Evolutionary conservation across 371 early-diverging fungal genomes (phyloP).

Genomic region (Blakeslea trispora): DNA sequence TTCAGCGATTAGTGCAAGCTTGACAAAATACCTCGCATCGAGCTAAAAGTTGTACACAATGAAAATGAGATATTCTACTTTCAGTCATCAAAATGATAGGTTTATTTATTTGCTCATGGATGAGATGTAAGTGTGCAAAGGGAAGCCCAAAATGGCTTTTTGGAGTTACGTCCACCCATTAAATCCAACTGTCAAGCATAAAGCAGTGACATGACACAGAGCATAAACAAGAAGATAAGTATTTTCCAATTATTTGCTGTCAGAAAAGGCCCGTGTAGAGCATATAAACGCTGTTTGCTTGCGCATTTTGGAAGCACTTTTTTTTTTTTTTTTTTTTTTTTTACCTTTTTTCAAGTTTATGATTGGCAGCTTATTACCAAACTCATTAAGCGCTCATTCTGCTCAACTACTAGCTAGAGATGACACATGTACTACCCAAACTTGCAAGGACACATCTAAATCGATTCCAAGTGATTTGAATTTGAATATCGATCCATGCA

Average conservation of each 20-base stretch:
- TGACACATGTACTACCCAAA: constrained; percentile 11
- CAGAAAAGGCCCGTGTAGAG: not conserved
- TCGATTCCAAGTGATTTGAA: constrained; percentile 30
- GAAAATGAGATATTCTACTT: no score
- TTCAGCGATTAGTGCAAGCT: no score
- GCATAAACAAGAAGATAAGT: not conserved
- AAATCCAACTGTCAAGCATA: constrained; percentile 15
- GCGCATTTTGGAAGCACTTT: not conserved
- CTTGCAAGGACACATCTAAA: constrained; percentile 10
- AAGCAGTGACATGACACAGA: not conserved
- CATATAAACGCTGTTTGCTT: not conserved
- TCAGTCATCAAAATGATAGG: no score
- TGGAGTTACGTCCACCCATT: not conserved
- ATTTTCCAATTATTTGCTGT: constrained; percentile 5
- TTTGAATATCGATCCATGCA: constrained; percentile 43
- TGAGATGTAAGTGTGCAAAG: no score
- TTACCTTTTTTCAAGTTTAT: not conserved
- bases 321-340: not conserved
- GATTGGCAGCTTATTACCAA: not conserved
- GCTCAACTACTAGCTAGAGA: constrained; percentile 11
- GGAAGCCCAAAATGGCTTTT: no score
- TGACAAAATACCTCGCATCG: no score
- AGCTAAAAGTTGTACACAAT: no score
- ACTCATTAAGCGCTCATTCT: constrained; percentile 16
- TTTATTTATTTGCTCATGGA: no score